Percentiles rank a stretch among this genome's conserved stretches.
Evolutionary conservation across 176 grass and related monocot genomes (phyloP).

Genomic region (Thinopyrum elongatum): DNA sequence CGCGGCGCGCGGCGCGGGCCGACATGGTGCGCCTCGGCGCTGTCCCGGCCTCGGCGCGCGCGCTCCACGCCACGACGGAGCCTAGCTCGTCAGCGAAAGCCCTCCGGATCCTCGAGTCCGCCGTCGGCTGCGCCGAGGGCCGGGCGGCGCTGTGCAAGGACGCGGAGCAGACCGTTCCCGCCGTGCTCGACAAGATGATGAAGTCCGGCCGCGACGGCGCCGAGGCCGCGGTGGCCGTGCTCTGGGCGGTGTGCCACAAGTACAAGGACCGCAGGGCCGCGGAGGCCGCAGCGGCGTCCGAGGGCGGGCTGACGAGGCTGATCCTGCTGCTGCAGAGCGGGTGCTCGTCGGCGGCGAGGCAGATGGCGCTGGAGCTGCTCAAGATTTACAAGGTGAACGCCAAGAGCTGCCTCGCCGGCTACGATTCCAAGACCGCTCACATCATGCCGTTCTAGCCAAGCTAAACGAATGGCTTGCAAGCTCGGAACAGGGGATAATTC

Average conservation of each 20-base stretch:
- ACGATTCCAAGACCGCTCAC: slow-evolving; percentile 90
- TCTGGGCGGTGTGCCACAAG: slow-evolving; percentile 83
- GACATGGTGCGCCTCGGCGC: slow-evolving; percentile 53
- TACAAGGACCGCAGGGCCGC: slow-evolving; percentile 65
- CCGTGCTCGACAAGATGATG: slow-evolving; percentile 71
- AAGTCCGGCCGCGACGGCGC: slow-evolving; percentile 66
- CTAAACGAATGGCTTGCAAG: neutral
- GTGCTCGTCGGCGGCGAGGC: slow-evolving; percentile 65
- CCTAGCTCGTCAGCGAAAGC: slow-evolving; percentile 21
- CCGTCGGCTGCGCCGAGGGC: slow-evolving; percentile 70
- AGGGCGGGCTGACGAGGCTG: slow-evolving; percentile 65
- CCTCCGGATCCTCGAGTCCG: slow-evolving; percentile 60
- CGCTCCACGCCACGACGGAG: slow-evolving; percentile 34
- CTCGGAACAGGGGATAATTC: slow-evolving; percentile 23
- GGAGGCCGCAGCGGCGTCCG: slow-evolving; percentile 52
- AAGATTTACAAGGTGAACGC: slow-evolving; percentile 79
- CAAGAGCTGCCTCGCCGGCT: slow-evolving; percentile 88
- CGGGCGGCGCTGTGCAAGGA: slow-evolving; percentile 71
- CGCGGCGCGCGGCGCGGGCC: slow-evolving; percentile 28
- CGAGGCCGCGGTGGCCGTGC: slow-evolving; percentile 72
- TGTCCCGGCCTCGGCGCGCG: slow-evolving; percentile 45
- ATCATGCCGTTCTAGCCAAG: slow-evolving; percentile 85
- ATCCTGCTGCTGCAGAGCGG: slow-evolving; percentile 86
- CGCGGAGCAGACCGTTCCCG: slow-evolving; percentile 34
- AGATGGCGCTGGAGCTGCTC: slow-evolving; percentile 85